Evolutionary conservation across 352 stramenopile species (phyloP).

Genomic region (Phytophthora pistaciae): DNA sequence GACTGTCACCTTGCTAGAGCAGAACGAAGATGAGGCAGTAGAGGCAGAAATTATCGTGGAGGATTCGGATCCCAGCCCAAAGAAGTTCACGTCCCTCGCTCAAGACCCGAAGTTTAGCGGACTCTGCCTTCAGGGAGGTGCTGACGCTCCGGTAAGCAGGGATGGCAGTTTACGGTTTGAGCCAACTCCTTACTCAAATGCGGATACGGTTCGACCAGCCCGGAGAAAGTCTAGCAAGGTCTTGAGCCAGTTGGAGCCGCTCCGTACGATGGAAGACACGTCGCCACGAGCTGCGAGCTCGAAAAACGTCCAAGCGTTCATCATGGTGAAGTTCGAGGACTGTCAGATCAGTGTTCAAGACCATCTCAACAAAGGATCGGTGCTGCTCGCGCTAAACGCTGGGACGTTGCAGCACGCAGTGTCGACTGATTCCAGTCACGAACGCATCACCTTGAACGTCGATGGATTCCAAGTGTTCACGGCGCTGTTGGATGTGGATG

Average conservation of each 20-base stretch:
- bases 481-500: slow-evolving; percentile 74
- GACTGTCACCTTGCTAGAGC: slow-evolving; percentile 16
- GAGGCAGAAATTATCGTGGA: background rate
- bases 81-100: slow-evolving; percentile 70
- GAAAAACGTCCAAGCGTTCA: slow-evolving; percentile 56
- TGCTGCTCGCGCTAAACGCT: slow-evolving; percentile 71
- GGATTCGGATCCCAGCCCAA: slow-evolving; percentile 49
- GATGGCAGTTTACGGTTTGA: slow-evolving; percentile 24
- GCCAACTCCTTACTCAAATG: slow-evolving; percentile 38
- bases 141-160: slow-evolving; percentile 10
- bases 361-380: slow-evolving; percentile 67
- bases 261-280: slow-evolving; percentile 16
- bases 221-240: slow-evolving; percentile 18
- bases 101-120: slow-evolving; percentile 79
- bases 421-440: slow-evolving; percentile 56
- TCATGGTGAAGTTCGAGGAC: slow-evolving; percentile 82
- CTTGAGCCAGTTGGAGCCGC: slow-evolving; percentile 9
- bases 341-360: slow-evolving; percentile 86
- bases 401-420: slow-evolving; percentile 66
- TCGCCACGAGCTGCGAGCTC: slow-evolving; percentile 9
- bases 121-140: slow-evolving; percentile 53
- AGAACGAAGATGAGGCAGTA: slow-evolving; percentile 20
- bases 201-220: slow-evolving; percentile 33
- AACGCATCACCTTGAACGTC: slow-evolving; percentile 68
- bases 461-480: slow-evolving; percentile 76